phyloP scores from a whole-genome alignment of 2,329 filamentous ascomycete species.

The Ceratocystis variospora region DNA sequence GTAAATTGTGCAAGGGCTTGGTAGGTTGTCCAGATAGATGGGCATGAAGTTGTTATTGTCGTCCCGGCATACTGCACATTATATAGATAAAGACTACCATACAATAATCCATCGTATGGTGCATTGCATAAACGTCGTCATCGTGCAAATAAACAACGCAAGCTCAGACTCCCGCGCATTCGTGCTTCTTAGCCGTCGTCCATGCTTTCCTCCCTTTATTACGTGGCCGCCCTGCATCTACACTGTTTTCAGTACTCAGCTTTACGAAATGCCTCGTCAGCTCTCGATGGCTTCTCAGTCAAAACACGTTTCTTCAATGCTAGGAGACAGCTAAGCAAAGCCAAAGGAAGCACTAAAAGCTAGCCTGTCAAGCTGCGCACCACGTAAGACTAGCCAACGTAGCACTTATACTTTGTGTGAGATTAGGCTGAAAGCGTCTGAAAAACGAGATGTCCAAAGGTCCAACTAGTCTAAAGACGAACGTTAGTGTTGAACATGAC shows the following conservation, averaged over 20 bases:
- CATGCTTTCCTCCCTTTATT: conserved; percentile 3
- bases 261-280: conserved; percentile 13
- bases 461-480: not conserved
- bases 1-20: not conserved
- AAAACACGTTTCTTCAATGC: not conserved
- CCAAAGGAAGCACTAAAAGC: not conserved
- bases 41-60: too few relatives aligned
- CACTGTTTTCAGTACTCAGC: conserved; percentile 12
- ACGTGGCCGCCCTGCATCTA: conserved; percentile 7
- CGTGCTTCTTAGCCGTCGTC: not conserved
- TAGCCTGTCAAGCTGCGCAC: not conserved
- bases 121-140: not conserved
- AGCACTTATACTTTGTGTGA: not conserved
- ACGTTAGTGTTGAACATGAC: not conserved
- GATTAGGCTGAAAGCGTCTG: not conserved
- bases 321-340: not conserved
- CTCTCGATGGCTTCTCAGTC: not conserved
- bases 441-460: not conserved
- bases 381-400: not conserved
- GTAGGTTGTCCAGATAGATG: not conserved
- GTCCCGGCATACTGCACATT: not conserved
- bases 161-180: not conserved
- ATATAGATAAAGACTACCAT: not conserved
- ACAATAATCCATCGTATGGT: not conserved
- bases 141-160: not conserved